Conservation (phyloP, 2,329 filamentous ascomycete species). For the Plectosphaerella cucumerina region DNA sequence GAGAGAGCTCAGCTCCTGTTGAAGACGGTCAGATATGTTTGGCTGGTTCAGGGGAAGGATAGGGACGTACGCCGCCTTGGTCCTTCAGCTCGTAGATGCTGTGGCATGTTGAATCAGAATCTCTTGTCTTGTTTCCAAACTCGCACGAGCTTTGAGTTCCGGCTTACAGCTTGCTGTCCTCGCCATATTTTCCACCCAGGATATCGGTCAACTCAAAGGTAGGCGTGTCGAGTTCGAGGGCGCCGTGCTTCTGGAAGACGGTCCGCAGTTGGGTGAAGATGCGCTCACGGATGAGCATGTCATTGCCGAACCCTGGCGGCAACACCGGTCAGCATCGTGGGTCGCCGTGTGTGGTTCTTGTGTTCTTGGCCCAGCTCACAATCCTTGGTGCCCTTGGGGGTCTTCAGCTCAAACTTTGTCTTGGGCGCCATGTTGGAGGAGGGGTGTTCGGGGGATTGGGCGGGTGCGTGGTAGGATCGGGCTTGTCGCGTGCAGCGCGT, state of each 20-base stretch:
- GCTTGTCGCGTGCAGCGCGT: background rate
- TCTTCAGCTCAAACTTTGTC: slow-evolving; percentile 69
- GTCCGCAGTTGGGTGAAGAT: slow-evolving; percentile 73
- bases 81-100: slow-evolving; percentile 54
- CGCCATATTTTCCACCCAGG: slow-evolving; percentile 83
- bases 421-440: slow-evolving; percentile 32
- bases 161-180: slow-evolving; percentile 77
- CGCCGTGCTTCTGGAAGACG: slow-evolving; percentile 82
- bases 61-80: slow-evolving; percentile 68
- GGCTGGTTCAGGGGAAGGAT: background rate
- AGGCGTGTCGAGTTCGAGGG: slow-evolving; percentile 72
- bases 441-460: slow-evolving; percentile 5
- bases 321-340: slow-evolving; percentile 3
- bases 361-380: slow-evolving; percentile 40
- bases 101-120: background rate
- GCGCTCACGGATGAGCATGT: slow-evolving; percentile 76
- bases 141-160: background rate
- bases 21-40: background rate
- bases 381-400: slow-evolving; percentile 87
- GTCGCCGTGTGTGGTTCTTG: slow-evolving; percentile 1
- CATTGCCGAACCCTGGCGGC: slow-evolving; percentile 59
- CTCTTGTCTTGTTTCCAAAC: background rate
- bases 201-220: slow-evolving; percentile 88
- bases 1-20: slow-evolving; percentile 33
- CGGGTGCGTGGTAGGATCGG: background rate